Conservation (phyloP, 2,329 filamentous ascomycete genomes). For the Mycosphaerella sp. region DNA sequence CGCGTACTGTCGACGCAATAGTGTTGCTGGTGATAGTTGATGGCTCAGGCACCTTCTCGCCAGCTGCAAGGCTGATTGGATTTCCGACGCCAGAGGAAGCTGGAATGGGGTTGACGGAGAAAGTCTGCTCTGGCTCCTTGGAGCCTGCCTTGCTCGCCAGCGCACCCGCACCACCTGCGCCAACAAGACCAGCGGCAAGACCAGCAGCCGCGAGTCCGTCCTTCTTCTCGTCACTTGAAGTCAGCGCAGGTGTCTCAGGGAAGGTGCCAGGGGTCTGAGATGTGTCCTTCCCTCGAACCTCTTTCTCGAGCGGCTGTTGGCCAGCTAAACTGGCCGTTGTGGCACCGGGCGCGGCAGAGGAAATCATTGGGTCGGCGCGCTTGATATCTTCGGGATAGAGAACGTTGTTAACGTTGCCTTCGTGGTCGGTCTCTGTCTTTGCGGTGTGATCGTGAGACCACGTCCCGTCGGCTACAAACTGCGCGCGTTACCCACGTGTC, state of each 20-base stretch:
- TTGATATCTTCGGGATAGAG: slow-evolving; percentile 67
- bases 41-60: slow-evolving; percentile 70
- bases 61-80: slow-evolving; percentile 69
- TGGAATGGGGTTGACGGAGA: slow-evolving; percentile 55
- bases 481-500: slow-evolving; percentile 16
- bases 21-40: slow-evolving; percentile 60
- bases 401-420: slow-evolving; percentile 90
- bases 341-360: slow-evolving; percentile 61
- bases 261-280: slow-evolving; percentile 57
- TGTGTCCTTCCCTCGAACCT: slow-evolving; percentile 5
- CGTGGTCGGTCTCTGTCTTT: slow-evolving; percentile 73
- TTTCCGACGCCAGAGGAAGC: slow-evolving; percentile 59
- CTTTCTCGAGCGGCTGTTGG: slow-evolving; percentile 52
- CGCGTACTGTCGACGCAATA: slow-evolving; percentile 56
- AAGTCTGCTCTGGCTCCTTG: slow-evolving; percentile 31
- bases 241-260: slow-evolving; percentile 62
- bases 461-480: slow-evolving; percentile 93
- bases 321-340: slow-evolving; percentile 66
- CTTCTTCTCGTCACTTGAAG: slow-evolving; percentile 17
- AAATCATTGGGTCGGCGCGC: slow-evolving; percentile 45
- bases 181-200: slow-evolving; percentile 4
- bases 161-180: slow-evolving; percentile 5
- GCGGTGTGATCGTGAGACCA: slow-evolving; percentile 80
- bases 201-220: background rate
- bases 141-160: slow-evolving; percentile 1